A percentile compares a stretch with the other conserved stretches of the same genome.
Evolutionary conservation across 352 stramenopile genomes (phyloP).

Genomic region (Globisporangium okanoganense): DNA sequence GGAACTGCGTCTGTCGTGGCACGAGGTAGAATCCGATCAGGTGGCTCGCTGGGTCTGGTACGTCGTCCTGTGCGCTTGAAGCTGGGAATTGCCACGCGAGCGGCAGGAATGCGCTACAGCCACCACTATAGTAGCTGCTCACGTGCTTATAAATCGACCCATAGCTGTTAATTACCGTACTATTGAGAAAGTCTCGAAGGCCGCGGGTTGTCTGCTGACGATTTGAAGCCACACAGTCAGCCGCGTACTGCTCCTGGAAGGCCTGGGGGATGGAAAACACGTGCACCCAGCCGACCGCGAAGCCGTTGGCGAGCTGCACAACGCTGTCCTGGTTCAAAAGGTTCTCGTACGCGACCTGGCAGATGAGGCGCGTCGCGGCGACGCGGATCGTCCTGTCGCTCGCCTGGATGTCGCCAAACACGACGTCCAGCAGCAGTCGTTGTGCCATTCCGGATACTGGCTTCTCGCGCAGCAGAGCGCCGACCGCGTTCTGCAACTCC

Average conservation of each 20-base stretch:
- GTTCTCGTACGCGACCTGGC: slow-evolving; percentile 50
- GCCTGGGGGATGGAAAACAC: slow-evolving; percentile 39
- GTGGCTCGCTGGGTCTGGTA: slow-evolving; percentile 45
- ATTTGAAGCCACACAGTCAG: neutral
- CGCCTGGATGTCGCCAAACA: slow-evolving; percentile 32
- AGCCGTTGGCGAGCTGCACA: slow-evolving; percentile 20
- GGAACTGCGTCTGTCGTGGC: slow-evolving; percentile 54
- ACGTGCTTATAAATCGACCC: slow-evolving; percentile 33
- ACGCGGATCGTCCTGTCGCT: slow-evolving; percentile 41
- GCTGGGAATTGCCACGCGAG: slow-evolving; percentile 38
- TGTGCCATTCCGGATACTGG: neutral
- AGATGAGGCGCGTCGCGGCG: slow-evolving; percentile 40
- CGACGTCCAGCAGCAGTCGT: slow-evolving; percentile 17
- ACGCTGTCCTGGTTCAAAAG: slow-evolving; percentile 33
- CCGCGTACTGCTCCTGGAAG: slow-evolving; percentile 24
- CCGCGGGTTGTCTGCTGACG: slow-evolving; percentile 1
- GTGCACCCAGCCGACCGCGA: slow-evolving; percentile 54
- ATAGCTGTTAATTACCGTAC: slow-evolving; percentile 34
- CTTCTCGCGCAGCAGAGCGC: slow-evolving; percentile 34
- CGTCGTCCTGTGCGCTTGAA: neutral
- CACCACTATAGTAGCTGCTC: slow-evolving; percentile 42
- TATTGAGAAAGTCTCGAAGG: slow-evolving; percentile 27
- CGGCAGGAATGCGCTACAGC: slow-evolving; percentile 39
- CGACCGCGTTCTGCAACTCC: slow-evolving; percentile 33
- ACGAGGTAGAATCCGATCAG: slow-evolving; percentile 57